Evolutionary conservation across 2,329 filamentous ascomycete genomes (phyloP), one percentile per base, ranked within the genome.

Genomic region (Ophiostoma australiae): DNA sequence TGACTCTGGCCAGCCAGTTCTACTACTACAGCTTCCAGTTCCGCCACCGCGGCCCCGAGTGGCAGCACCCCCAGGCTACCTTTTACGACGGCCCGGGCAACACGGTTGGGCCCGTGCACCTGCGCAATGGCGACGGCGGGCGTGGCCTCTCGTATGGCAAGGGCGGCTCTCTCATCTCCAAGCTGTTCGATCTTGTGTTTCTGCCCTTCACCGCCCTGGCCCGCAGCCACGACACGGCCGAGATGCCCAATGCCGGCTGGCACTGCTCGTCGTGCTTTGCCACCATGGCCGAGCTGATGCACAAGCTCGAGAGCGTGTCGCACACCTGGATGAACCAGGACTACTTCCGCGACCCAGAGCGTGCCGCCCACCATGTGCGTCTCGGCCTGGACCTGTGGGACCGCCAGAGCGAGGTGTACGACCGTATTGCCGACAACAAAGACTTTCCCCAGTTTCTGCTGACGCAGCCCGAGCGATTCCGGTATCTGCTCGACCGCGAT

Each of bases 231-330:
- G 82, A 86, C 72, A 81, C 81, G 73, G 81, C 78, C 8, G 79
- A 81, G 6, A 73, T 88, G 44, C 77, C 77, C 75, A 83, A 86
- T 74, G 84, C 85, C 0, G 83, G 80, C 0, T 90, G 87, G 87
- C 87, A 89, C 77, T 90, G 87, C 80, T 87, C 84, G 69, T 85
- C 81, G 70, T 89, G 87, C 78, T 88, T 88, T 76, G 78, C 81
- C 23, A 88, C 85, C 0, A 78, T 89, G 20, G 80, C 80, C 4
- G 83, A 87, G 76, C 80, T 88, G 74, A 78, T 85, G 66, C 82
- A 81, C 73, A 89, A 88, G 77, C 82, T 89, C 79, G 79, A 81
- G 11, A 84, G 82, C 71, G 88, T 87, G 77, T 86, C 84, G 23
- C 86, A 89, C 75, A 78, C 77, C 10, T 82, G 80, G 77, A 83